Conservation (phyloP, 352 stramenopile genomes). For the Phytophthora sp. region DNA sequence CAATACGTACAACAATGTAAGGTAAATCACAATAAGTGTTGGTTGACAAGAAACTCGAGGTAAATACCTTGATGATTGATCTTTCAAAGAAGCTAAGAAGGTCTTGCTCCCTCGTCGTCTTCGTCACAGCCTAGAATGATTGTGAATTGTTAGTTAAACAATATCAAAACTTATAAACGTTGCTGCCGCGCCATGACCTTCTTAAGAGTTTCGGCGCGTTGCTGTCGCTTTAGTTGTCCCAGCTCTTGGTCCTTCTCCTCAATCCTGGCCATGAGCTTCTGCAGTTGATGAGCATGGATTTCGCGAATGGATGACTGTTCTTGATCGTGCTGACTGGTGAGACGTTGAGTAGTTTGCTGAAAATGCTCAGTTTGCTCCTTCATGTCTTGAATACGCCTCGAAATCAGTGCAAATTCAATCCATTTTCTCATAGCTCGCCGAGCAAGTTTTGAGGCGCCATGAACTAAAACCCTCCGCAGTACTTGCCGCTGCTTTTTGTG, state of each 20-base stretch:
- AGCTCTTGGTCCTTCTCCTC: slow-evolving; percentile 37
- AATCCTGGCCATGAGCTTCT: slow-evolving; percentile 26
- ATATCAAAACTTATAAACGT: background rate
- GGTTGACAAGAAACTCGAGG: background rate
- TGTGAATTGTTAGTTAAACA: slow-evolving; percentile 1
- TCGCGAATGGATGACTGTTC: slow-evolving; percentile 2
- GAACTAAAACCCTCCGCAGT: slow-evolving; percentile 25
- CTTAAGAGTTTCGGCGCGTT: slow-evolving; percentile 10
- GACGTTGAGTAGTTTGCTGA: slow-evolving; percentile 6
- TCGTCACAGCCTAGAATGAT: slow-evolving; percentile 17
- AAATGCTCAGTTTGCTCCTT: slow-evolving; percentile 19
- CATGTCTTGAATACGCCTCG: slow-evolving; percentile 5
- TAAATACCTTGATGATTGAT: slow-evolving; percentile 31
- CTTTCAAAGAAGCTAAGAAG: slow-evolving; percentile 48
- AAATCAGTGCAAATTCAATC: slow-evolving; percentile 15
- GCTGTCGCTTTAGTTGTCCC: slow-evolving; percentile 17
- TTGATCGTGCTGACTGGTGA: slow-evolving; percentile 29
- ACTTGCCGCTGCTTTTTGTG: slow-evolving; percentile 15
- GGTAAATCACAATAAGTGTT: background rate
- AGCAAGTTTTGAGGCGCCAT: slow-evolving; percentile 1
- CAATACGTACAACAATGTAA: slow-evolving; percentile 1
- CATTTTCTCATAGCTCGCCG: slow-evolving; percentile 23
- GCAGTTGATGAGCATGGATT: slow-evolving; percentile 28
- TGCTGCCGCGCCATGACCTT: slow-evolving; percentile 25
- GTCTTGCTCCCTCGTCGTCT: slow-evolving; percentile 34